phyloP scores from a whole-genome alignment of 2,329 filamentous ascomycete genomes.

The Fusarium sp. region DNA sequence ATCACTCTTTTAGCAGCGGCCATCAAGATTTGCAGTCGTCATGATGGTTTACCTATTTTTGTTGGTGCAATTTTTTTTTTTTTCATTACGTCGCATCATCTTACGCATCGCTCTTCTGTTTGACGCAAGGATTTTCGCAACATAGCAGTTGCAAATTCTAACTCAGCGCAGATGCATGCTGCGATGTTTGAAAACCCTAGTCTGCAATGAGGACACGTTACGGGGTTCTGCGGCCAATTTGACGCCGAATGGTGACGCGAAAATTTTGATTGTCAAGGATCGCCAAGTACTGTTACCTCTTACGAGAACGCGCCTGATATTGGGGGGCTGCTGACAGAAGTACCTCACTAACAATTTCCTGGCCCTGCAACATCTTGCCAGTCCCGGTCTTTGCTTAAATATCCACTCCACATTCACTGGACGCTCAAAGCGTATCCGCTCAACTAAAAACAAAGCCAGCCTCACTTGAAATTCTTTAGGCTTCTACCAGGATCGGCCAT shows the following conservation, averaged over 20 bases:
- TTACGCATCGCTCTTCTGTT: background rate
- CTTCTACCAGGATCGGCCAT: conserved; percentile 39
- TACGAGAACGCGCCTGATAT: conserved; percentile 47
- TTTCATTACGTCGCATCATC: conserved; percentile 5
- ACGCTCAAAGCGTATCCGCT: conserved; percentile 18
- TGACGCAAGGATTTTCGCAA: conserved; percentile 7
- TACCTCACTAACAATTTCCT: conserved; percentile 59
- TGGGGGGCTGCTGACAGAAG: conserved; percentile 46
- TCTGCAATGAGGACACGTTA: conserved; percentile 42
- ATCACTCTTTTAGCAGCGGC: conserved; percentile 14
- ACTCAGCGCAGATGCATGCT: background rate
- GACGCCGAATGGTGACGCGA: conserved; percentile 48
- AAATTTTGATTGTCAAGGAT: conserved; percentile 54
- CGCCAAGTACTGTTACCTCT: conserved; percentile 50
- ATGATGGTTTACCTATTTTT: conserved; percentile 28
- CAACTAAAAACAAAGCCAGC: conserved; percentile 35
- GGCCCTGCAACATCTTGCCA: conserved; percentile 18
- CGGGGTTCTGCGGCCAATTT: conserved; percentile 35
- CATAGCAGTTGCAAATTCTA: background rate
- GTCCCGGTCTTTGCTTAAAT: conserved; percentile 24
- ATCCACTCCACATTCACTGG: conserved; percentile 26
- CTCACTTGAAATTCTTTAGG: conserved; percentile 42
- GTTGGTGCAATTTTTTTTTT: conserved; percentile 21
- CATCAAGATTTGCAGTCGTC: conserved; percentile 23
- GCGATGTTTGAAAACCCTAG: conserved; percentile 15